Evolutionary conservation across 2,329 filamentous ascomycete species (phyloP).

Genomic region (Penicillium digitatum): DNA sequence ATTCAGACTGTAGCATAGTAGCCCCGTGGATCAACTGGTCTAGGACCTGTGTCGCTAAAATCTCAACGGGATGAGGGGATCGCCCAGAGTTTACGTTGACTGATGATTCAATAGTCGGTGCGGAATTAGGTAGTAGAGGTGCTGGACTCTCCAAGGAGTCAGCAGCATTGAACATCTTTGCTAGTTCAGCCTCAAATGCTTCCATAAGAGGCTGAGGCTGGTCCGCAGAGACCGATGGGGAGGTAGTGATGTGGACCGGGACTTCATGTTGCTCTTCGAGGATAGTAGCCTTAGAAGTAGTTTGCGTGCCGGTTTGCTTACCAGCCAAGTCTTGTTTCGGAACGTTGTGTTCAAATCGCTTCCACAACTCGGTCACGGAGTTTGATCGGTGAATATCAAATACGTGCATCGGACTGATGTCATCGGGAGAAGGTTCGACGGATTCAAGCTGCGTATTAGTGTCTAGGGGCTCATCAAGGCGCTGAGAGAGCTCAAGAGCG

Average conservation of each 20-base stretch:
- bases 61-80: slow-evolving; percentile 26
- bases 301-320: neutral
- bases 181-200: slow-evolving; percentile 41
- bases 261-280: slow-evolving; percentile 6
- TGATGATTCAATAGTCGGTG: slow-evolving; percentile 11
- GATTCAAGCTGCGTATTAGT: slow-evolving; percentile 7
- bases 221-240: slow-evolving; percentile 14
- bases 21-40: slow-evolving; percentile 34
- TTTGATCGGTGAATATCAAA: slow-evolving; percentile 46
- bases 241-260: slow-evolving; percentile 5
- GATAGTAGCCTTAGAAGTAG: neutral
- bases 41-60: slow-evolving; percentile 33
- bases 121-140: slow-evolving; percentile 11
- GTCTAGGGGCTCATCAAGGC: slow-evolving; percentile 43
- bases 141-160: slow-evolving; percentile 10
- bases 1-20: slow-evolving; percentile 36
- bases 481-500: slow-evolving; percentile 45
- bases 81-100: slow-evolving; percentile 10
- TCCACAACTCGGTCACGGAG: slow-evolving; percentile 41
- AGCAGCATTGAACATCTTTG: slow-evolving; percentile 30
- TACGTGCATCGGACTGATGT: slow-evolving; percentile 39
- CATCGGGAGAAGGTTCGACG: slow-evolving; percentile 9
- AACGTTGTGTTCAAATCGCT: slow-evolving; percentile 25
- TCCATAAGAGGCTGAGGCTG: slow-evolving; percentile 34
- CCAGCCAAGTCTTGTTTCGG: neutral